A percentile compares a stretch with the other conserved stretches of the same genome.
Conservation (phyloP, 169 alveolate genomes). For the Plasmodium cynomolgi region DNA sequence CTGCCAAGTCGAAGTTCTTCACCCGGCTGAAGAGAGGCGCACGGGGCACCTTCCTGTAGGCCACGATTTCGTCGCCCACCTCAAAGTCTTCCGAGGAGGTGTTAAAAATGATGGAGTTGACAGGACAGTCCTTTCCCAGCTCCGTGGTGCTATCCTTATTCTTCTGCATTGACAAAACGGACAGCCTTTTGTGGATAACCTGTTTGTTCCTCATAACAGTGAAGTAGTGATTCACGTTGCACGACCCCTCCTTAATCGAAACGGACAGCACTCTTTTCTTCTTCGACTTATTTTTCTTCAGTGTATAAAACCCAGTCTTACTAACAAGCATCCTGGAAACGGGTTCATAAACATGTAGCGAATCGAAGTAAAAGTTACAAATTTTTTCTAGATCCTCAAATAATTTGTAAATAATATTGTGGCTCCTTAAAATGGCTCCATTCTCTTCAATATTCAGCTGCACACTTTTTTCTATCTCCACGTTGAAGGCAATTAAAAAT, state of each 20-base stretch:
- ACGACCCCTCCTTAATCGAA: constrained; percentile 79
- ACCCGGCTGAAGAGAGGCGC: constrained; percentile 62
- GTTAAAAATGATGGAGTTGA: constrained; percentile 60
- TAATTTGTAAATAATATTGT: constrained; percentile 89
- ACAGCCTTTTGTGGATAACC: constrained; percentile 67
- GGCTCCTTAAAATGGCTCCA: constrained; percentile 82
- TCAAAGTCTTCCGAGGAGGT: constrained; percentile 33
- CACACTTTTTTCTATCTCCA: constrained; percentile 81
- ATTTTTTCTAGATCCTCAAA: constrained; percentile 87
- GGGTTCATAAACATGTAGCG: constrained; percentile 73
- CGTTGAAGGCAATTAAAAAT: constrained; percentile 79
- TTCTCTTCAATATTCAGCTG: constrained; percentile 45
- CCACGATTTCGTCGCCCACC: constrained; percentile 65
- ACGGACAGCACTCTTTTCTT: constrained; percentile 81
- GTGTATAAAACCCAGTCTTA: constrained; percentile 76
- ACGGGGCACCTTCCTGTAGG: constrained; percentile 30
- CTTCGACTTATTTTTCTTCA: constrained; percentile 78
- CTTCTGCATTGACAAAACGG: constrained; percentile 82
- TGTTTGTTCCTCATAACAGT: constrained; percentile 72
- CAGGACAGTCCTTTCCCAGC: constrained; percentile 60
- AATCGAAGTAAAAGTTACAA: constrained; percentile 77
- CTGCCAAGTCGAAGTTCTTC: constrained; percentile 17
- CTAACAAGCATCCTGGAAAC: constrained; percentile 81
- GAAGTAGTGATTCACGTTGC: constrained; percentile 41
- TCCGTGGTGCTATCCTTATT: constrained; percentile 77